Conservation (phyloP, 1,139 yeast genomes). For the Saccharomycopsis phalli region DNA sequence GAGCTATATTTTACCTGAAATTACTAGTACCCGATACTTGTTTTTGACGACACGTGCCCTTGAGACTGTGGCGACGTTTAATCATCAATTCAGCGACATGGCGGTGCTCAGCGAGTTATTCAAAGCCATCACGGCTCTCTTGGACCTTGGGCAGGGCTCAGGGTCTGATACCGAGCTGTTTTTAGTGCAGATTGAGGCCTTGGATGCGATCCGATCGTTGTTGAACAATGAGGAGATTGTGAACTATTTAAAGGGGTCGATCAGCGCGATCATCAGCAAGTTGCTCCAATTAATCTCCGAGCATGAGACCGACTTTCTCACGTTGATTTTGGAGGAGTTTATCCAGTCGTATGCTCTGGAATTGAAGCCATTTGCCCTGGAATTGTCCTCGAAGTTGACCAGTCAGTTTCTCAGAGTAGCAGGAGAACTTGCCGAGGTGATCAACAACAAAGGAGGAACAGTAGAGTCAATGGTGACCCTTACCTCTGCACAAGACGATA, state of each 20-base stretch:
- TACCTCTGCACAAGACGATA: slow-evolving; percentile 43
- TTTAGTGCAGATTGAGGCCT: slow-evolving; percentile 81
- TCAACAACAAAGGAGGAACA: slow-evolving; percentile 44
- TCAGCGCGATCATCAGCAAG: slow-evolving; percentile 76
- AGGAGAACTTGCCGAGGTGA: slow-evolving; percentile 48
- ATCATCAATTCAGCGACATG: slow-evolving; percentile 43
- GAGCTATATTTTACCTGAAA: slow-evolving; percentile 57
- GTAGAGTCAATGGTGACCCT: slow-evolving; percentile 24
- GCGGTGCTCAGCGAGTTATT: slow-evolving; percentile 50
- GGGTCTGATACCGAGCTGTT: slow-evolving; percentile 32
- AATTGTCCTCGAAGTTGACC: slow-evolving; percentile 66
- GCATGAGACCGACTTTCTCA: slow-evolving; percentile 77
- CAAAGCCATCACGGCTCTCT: slow-evolving; percentile 53
- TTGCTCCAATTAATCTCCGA: slow-evolving; percentile 68
- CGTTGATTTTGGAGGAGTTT: slow-evolving; percentile 90
- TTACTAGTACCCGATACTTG: slow-evolving; percentile 48
- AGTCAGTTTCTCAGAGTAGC: slow-evolving; percentile 72
- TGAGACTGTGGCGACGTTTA: slow-evolving; percentile 60
- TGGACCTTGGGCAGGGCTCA: slow-evolving; percentile 25
- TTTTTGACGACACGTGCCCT: slow-evolving; percentile 81
- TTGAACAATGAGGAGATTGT: slow-evolving; percentile 59
- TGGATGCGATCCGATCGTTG: slow-evolving; percentile 78
- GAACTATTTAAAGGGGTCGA: slow-evolving; percentile 58
- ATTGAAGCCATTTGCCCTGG: slow-evolving; percentile 86
- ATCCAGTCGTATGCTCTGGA: slow-evolving; percentile 84